Base-by-base conservation (phyloP, 2,329 filamentous ascomycete species). In the Emergomyces orientalis region DNA sequence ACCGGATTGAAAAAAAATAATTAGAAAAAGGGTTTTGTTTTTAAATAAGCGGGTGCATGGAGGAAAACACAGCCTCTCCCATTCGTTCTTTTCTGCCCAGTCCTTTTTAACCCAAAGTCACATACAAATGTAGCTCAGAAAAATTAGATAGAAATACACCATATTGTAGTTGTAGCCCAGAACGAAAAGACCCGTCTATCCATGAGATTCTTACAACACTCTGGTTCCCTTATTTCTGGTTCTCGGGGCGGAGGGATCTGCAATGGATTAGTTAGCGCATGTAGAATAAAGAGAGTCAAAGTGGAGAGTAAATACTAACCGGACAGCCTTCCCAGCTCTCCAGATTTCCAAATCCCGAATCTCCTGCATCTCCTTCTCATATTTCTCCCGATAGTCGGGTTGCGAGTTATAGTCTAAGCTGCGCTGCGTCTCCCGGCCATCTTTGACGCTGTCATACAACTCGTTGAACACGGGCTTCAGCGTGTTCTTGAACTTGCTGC, bases 391-490 rank as follows among this genome's bases (percentile, higher is more conserved):
- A 88, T 99, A 99, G 81, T 99, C 91, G 71, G 86, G 82, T 81
- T 95, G 91, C 77, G 89, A 85, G 86, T 97, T 97, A 86, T 95
- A 99, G 75, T 97, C 91, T 75, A 99, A 88, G 66, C 91, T 94
- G 79, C 94, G 87, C 87, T 94, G 83, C 74, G 94, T 99, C 88
- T 99, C 94, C 75, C 85, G 87, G 76, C 94, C 94, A 73, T 91
- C 86, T 79, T 86, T 86, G 76, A 99, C 94, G 67, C 89, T 88
- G 80, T 95, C 88, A 83, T 99, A 99, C 66, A 99, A 88, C 74
- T 90, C 85, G 82, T 97, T 93, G 86, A 99, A 99, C 76, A 99
- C 89, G 74, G 94, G 94, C 89, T 97, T 97, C 76, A 99, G 86
- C 76, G 89, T 91, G 71, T 93, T 89, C 89, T 97, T 97, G 91